Base-by-base conservation (phyloP, 345 rosid species). In the Schrenkiella parvula region DNA sequence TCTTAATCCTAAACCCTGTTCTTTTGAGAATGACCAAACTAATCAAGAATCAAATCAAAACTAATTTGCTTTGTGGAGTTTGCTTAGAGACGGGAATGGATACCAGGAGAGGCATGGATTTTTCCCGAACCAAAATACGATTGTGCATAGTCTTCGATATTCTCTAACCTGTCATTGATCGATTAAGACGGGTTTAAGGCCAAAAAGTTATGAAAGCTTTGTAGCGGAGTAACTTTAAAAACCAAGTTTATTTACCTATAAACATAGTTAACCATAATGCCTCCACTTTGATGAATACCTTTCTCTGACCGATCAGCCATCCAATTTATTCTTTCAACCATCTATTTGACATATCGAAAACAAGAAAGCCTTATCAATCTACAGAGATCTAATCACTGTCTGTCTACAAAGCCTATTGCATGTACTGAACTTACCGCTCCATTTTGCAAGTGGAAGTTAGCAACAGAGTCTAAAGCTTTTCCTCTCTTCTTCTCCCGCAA, bases 361-460 rank as follows among this genome's bases (percentile, higher is more conserved):
- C 42, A 60, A 22, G 39, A 32, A 18, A 18, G 35, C 14, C 4
- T 38, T 18, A 47, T 47, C 39, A 55, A 53, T 62, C 54, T 46
- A 31, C 14, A 46, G 9, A 1, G 13, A 46, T 48, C 38, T 50
- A 13, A n/a, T 29, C 58, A 44, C 22, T 22, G 1, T 10, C 6
- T 39, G 0, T 12, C 38, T 35, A n/a, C n/a, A 50, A 15, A 32
- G 0, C 37, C 4, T 43, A 14, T 60, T 7, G 11, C 35, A 54
- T 69, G 37, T 12, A 34, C 5, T 46, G 3, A 19, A 64, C 87
- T 68, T 86, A 91, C 97, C 74, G 96, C 95, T 75, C 99, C 98
- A 81, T 91, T 95, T 84, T 91, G 96, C 87, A 91, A 80, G 83
- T 89, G 99, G 82, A 95, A 95, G 77, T 95, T 95, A 64, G 96